phyloP scores from a whole-genome alignment of 75 land plant genomes.

The Picea sitchensis region DNA sequence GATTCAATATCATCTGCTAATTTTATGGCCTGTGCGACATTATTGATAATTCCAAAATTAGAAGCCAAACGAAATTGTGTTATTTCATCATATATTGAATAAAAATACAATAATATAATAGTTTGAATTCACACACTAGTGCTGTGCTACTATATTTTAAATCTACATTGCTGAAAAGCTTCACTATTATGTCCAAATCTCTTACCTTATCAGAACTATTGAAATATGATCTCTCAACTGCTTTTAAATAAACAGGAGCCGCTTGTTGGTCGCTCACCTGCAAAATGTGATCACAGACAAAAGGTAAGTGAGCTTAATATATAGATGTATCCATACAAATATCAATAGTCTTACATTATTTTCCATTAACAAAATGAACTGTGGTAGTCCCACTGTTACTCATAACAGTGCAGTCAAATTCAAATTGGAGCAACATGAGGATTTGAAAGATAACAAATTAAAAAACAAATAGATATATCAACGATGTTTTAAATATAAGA shows the following conservation, averaged over 20 bases:
- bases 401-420: not conserved
- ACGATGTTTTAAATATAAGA: no score
- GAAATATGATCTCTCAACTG: slow-evolving; percentile 66
- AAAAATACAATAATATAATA: not conserved
- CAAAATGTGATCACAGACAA: not conserved
- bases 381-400: not conserved
- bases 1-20: slow-evolving; percentile 81
- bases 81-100: not conserved
- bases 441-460: not conserved
- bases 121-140: not conserved
- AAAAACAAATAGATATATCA: no score
- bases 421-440: not conserved
- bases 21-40: slow-evolving; percentile 37
- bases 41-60: not conserved
- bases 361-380: not conserved
- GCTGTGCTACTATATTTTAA: not conserved
- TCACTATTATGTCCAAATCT: not conserved
- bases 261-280: slow-evolving; percentile 51
- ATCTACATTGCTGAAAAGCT: not conserved
- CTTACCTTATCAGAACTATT: slow-evolving; percentile 77
- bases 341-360: not conserved
- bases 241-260: slow-evolving; percentile 39
- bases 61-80: not conserved
- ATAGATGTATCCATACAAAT: not conserved
- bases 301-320: not conserved